Evolutionary conservation across 192 early-diverging fungal species (phyloP).

Genomic region (Entophlyctis luteolus): DNA sequence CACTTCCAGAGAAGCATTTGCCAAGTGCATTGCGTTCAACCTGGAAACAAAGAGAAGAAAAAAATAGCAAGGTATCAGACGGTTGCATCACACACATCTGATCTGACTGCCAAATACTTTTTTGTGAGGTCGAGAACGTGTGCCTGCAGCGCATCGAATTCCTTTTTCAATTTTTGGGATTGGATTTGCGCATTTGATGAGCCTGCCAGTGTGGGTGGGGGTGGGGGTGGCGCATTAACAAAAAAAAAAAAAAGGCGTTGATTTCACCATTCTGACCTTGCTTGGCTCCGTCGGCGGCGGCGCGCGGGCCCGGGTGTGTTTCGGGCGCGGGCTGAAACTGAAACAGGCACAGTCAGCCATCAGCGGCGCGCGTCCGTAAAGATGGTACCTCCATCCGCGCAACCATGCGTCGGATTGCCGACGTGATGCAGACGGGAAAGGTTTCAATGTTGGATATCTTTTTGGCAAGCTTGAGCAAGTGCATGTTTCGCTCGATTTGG

Average conservation of each 20-base stretch:
- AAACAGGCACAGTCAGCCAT: not conserved
- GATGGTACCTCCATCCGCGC: not conserved
- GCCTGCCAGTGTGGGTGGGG: not conserved
- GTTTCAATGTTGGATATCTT: not conserved
- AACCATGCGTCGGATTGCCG: conserved; percentile 1
- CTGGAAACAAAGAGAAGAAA: not conserved
- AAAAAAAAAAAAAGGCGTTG: not conserved
- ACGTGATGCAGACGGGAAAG: not conserved
- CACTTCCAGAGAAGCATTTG: conserved; percentile 8
- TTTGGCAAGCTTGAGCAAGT: not conserved
- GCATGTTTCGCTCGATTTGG: not conserved
- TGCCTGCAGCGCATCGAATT: not conserved
- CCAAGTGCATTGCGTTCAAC: not conserved
- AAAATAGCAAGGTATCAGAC: not conserved
- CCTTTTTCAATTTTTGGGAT: not conserved
- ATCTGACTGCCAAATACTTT: not conserved
- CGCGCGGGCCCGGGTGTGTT: not conserved
- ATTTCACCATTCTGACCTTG: not conserved
- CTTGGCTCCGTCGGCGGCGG: not conserved
- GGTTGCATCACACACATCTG: not conserved
- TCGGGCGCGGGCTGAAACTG: too few relatives aligned
- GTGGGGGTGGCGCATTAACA: not conserved
- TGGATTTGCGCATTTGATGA: not conserved
- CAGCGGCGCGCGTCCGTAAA: not conserved
- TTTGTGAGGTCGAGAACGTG: conserved; percentile 10